Base-by-base conservation (phyloP, 2,329 filamentous ascomycete genomes). In the Colletotrichum acutatum region DNA sequence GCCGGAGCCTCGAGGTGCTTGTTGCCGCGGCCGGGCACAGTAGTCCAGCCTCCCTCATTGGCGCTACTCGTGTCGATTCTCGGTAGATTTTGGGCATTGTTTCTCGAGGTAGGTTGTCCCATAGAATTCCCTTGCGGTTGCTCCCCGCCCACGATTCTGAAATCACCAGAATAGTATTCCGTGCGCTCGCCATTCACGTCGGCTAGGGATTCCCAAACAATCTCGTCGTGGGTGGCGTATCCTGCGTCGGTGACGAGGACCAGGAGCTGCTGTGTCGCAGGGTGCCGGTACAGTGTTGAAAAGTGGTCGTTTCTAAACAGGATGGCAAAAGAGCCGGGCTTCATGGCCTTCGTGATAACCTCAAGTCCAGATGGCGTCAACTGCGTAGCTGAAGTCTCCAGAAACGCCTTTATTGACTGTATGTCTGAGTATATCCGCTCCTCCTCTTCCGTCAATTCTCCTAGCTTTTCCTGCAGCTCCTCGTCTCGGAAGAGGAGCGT, bases 241-340 rank as follows among this genome's bases (percentile, higher is more conserved):
- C 97, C 97, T 30, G 95, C 93, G 80, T 99, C 97, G 0, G 97
- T 98, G 16, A 99, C 95, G 3, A 99, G 85, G 0, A 94, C 95
- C 75, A 96, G 90, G 1, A 98, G 87, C 76, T 94, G 89, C 53
- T 90, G 87, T 0, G 92, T 94, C 57, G 91, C 86, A 0, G 96
- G 95, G 77, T 98, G 95, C 74, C 95, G 94, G 82, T 97, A 98
- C 0, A 99, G 82, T 0, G 96, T 98, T 54, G 95, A 95, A 79
- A 99, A 99, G 80, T 99, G 97, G 79, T 99, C 96, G 78, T 99
- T 99, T 30, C 97, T 91, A 85, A 99, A 99, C 1, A 99, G 84
- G 62, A 99, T 98, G 0, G 94, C 94, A 74, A 98, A 90, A 1
- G 93, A 91, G 1, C 95, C 96, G 1, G 95, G 92, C 14, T 89